These are phyloP conservation scores for Xylariaceae sp. DNA, from an alignment of 2,329 filamentous ascomycete species.

Conservation along the genomic window DNA sequence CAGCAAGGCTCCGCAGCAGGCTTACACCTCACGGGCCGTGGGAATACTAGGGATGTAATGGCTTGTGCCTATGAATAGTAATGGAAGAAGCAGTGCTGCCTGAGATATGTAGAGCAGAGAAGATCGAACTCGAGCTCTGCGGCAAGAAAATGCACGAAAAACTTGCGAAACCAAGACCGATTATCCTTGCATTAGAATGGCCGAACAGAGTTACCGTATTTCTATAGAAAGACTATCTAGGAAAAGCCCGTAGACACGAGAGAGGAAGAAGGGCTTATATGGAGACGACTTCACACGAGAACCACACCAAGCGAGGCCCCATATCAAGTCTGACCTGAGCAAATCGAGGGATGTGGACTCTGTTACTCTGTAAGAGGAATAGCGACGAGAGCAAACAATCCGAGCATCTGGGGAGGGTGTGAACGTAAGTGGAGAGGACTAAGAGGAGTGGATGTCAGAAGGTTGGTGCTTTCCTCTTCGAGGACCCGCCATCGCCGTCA, in stretches of 20 bases:
- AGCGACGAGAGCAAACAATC: slow-evolving; percentile 21
- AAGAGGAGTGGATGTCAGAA: slow-evolving; percentile 20
- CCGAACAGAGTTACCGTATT: slow-evolving; percentile 4
- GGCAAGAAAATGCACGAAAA: slow-evolving; percentile 2
- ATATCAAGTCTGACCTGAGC: slow-evolving; percentile 12
- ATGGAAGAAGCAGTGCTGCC: slow-evolving; percentile 1
- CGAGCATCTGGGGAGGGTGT: slow-evolving; percentile 30
- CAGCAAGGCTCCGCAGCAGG: slow-evolving; percentile 18
- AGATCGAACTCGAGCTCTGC: slow-evolving; percentile 15
- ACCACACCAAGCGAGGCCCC: slow-evolving; percentile 13
- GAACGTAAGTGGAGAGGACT: slow-evolving; percentile 26
- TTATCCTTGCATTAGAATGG: background rate
- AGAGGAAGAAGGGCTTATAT: slow-evolving; percentile 24
- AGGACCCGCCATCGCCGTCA: slow-evolving; percentile 25
- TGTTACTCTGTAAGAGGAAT: slow-evolving; percentile 22
- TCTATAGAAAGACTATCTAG: slow-evolving; percentile 5
- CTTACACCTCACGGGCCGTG: slow-evolving; percentile 27
- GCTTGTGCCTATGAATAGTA: slow-evolving; percentile 17
- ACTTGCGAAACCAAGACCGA: slow-evolving; percentile 10
- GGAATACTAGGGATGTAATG: slow-evolving; percentile 10
- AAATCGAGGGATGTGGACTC: slow-evolving; percentile 18
- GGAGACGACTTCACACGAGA: slow-evolving; percentile 11
- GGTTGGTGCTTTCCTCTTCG: slow-evolving; percentile 20
- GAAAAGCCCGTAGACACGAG: slow-evolving; percentile 8
- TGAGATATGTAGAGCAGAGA: background rate